Conservation (phyloP, 2,329 filamentous ascomycete species). For the Ceratocystis alfenasii region DNA sequence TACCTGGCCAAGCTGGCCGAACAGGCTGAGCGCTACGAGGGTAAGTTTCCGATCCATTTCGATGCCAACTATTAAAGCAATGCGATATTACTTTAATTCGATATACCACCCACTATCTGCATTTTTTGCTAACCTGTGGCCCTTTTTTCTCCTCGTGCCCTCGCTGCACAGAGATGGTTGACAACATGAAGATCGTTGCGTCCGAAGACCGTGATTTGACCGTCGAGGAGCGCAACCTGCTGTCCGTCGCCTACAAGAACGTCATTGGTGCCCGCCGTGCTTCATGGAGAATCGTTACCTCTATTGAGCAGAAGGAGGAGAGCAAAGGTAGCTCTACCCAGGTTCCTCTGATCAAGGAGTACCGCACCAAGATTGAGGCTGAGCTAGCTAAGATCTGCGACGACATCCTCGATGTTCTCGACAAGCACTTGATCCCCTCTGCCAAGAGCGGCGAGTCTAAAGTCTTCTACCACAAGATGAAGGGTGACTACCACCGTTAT, state of each 20-base stretch:
- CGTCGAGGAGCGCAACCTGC: constrained; percentile 93
- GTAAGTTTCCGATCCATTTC: constrained; percentile 38
- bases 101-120: constrained; percentile 18
- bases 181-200: constrained; percentile 99
- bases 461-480: constrained; percentile 99
- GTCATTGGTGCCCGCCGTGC: constrained; percentile 93
- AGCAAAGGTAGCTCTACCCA: constrained; percentile 93
- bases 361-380: constrained; percentile 95
- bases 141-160: background rate
- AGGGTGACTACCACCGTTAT: constrained; percentile 99
- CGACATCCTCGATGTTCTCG: constrained; percentile 89
- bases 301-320: constrained; percentile 99
- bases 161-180: constrained; percentile 72
- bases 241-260: constrained; percentile 98
- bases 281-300: constrained; percentile 96
- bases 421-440: constrained; percentile 86
- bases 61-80: background rate
- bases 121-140: constrained; percentile 15
- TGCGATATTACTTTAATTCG: constrained; percentile 19
- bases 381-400: constrained; percentile 97
- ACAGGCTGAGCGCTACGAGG: constrained; percentile 99
- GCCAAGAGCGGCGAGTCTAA: constrained; percentile 95
- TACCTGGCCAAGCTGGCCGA: constrained; percentile 99
- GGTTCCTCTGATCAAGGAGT: constrained; percentile 88
- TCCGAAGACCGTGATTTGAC: constrained; percentile 72